Evolutionary conservation across 345 rosid species (phyloP).

Genomic region (Gynandropsis gynandra): DNA sequence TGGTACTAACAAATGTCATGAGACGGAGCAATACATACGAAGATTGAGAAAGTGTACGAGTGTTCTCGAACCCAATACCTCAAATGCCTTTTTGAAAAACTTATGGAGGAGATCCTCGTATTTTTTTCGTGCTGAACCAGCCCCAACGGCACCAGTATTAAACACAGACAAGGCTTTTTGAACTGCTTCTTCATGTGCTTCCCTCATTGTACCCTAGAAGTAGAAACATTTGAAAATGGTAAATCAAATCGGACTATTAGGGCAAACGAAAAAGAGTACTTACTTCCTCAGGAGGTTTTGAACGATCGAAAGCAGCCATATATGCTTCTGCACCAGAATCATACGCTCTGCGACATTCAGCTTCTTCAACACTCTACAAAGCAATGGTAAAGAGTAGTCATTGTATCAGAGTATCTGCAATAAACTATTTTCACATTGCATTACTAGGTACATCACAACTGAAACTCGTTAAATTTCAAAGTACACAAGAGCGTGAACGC

Average conservation of each 20-base stretch:
- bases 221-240: constrained; percentile 26
- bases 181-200: constrained; percentile 87
- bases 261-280: constrained; percentile 20
- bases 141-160: constrained; percentile 76
- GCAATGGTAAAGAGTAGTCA: constrained; percentile 7
- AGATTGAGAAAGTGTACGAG: neutral
- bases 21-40: constrained; percentile 5
- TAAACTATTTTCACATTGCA: neutral
- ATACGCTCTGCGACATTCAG: constrained; percentile 87
- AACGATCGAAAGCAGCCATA: constrained; percentile 58
- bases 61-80: constrained; percentile 36
- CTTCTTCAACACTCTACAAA: constrained; percentile 94
- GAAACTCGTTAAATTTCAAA: neutral
- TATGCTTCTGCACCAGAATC: constrained; percentile 72
- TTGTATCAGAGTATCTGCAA: neutral
- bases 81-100: constrained; percentile 72
- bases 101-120: constrained; percentile 82
- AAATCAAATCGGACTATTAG: constrained; percentile 9
- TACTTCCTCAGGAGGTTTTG: constrained; percentile 86
- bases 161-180: constrained; percentile 58
- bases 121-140: constrained; percentile 71
- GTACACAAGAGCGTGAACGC: neutral
- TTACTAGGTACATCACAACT: constrained; percentile 5
- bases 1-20: constrained; percentile 9
- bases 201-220: constrained; percentile 66